Evolutionary conservation across 306 rosid genomes (phyloP).

Genomic region (Fragaria nilgerrensis): DNA sequence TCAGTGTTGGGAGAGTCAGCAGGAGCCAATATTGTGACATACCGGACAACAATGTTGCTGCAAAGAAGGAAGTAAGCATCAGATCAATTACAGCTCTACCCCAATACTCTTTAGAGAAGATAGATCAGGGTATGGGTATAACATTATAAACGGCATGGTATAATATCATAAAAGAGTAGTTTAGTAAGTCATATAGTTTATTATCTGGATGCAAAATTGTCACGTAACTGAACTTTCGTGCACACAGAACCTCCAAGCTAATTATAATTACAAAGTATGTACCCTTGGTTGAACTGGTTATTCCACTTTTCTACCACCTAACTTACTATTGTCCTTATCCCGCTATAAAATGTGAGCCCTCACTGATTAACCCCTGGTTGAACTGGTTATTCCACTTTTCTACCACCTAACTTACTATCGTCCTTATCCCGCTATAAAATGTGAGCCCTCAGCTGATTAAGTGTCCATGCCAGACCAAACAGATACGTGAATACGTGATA

Average conservation of each 20-base stretch:
- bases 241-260: too few species aligned
- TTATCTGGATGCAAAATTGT: too few species aligned
- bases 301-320: too few species aligned
- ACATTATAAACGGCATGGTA: neutral
- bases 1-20: conserved; percentile 95
- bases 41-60: conserved; percentile 84
- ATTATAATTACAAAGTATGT: too few species aligned
- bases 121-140: neutral
- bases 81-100: conserved; percentile 9
- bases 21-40: conserved; percentile 84
- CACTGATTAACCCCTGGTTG: conserved; percentile 2
- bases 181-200: too few species aligned
- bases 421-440: too few species aligned
- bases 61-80: conserved; percentile 28
- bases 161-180: neutral
- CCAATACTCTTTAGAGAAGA: neutral
- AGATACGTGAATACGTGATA: neutral
- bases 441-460: too few species aligned
- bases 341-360: too few species aligned
- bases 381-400: neutral
- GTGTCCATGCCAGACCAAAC: neutral
- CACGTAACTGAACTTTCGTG: too few species aligned
- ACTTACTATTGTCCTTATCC: too few species aligned
- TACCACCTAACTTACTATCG: too few species aligned
- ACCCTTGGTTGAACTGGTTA: too few species aligned